Base-by-base conservation (phyloP, 805 yeast species). In the Saccharomycopsis sp. region DNA sequence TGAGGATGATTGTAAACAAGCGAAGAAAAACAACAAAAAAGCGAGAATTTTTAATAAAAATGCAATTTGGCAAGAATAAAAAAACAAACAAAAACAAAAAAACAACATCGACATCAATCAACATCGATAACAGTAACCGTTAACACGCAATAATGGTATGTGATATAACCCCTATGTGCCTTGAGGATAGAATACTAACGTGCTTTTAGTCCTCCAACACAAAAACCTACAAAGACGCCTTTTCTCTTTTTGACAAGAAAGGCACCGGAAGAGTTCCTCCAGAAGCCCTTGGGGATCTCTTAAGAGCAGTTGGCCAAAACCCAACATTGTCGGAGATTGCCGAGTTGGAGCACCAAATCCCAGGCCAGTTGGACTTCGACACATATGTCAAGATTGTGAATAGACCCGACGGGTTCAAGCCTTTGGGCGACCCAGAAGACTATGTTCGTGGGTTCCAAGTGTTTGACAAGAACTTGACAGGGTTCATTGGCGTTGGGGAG, bases 231-330 rank as follows among this genome's bases (percentile, higher is more conserved):
- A 86, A 85, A 65, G 96, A 92, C 71, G 95, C 96, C 18, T 92
- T 92, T 63, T 92, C 97, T 9, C 76, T 92, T 34, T 92, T 89
- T 58, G 98, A 92, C 67, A 88, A 87, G 64, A 85, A 88, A 58
- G 97, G 96, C 21, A 84, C 89, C 29, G 98, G 97, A 13, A 73
- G 78, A 60, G 92, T 92, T 42, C 77, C 96, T 12, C 69, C 73
- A 46, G 83, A 80, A 48, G 78, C 83, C 46, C 71, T 92, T 38
- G 98, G 97, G 26, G 98, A 92, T 57, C 73, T 92, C 52, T 73
- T 92, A 46, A 76, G 99, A 59, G 96, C 98, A 2, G 88, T 92
- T 46, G 99, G 98, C 30, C 97, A 89, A 68, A 92, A 92, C 67
- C 99, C 99, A 49, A 88, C 98, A 3, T 73, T 86, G 54, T 82